Conservation (phyloP, 306 rosid species). For the Malus orientalis region DNA sequence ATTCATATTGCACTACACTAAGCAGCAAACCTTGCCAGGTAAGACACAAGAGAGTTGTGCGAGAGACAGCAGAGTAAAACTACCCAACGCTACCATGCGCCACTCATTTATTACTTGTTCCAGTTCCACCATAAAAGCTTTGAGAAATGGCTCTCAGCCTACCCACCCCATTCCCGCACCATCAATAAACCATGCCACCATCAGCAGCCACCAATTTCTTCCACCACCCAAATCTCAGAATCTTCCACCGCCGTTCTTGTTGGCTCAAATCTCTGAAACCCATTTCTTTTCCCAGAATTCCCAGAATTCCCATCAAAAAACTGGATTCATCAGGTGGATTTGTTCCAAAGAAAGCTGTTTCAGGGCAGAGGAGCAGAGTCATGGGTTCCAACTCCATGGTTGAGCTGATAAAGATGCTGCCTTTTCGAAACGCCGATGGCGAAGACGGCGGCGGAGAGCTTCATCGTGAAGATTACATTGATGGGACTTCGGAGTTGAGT, state of each 20-base stretch:
- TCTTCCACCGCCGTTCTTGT: neutral
- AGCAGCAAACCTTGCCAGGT: too few relatives aligned
- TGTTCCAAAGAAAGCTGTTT: slow-evolving; percentile 12
- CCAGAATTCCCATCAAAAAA: slow-evolving; percentile 25
- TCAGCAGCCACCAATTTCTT: slow-evolving; percentile 6
- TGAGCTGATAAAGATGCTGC: slow-evolving; percentile 22
- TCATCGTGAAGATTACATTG: slow-evolving; percentile 47
- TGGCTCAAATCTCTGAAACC: slow-evolving; percentile 19
- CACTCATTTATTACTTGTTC: neutral
- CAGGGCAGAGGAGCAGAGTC: neutral
- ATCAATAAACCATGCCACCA: slow-evolving; percentile 20
- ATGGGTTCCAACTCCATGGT: slow-evolving; percentile 30
- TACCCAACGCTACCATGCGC: neutral
- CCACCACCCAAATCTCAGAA: slow-evolving; percentile 17
- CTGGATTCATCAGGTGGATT: slow-evolving; percentile 17
- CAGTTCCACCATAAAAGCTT: neutral
- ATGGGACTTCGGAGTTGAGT: slow-evolving; percentile 27
- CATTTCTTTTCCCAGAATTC: slow-evolving; percentile 15
- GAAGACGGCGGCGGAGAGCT: slow-evolving; percentile 40
- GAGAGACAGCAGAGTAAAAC: too few relatives aligned
- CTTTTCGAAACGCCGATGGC: slow-evolving; percentile 18
- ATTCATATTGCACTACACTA: too few relatives aligned
- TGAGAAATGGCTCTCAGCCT: neutral
- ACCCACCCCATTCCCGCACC: neutral
- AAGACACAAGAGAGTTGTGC: too few relatives aligned